Base-by-base conservation (phyloP, 225 moss, liverwort and hornwort species). In the Straminergon stramineum region DNA sequence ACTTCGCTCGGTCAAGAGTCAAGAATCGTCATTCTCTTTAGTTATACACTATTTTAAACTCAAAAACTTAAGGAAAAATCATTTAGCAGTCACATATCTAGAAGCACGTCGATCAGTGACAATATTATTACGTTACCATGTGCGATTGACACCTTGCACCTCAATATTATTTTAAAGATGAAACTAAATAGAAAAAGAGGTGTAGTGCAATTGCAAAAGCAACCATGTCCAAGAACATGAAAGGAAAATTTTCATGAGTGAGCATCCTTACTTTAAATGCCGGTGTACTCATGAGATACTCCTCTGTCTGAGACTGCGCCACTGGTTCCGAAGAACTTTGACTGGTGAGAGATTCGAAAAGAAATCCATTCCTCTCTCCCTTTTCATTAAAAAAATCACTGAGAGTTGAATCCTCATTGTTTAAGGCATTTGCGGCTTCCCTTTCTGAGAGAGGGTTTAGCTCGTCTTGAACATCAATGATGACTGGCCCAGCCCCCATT, bases 401-500 rank as follows among this genome's bases (percentile, higher is more conserved):
- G 61, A 48, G 35, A 73, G 37, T 65, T 83, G 61, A 65, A 51
- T 87, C 79, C 52, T 85, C 87, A 41, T 45, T 48, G n/a, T 6
- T 73, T 60, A 79, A 61, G 39, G 78, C 43, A 24, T 13, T 30
- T 62, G 61, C 79, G 61, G 31, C 39, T 79, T 81, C 56, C 17
- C 51, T 63, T 84, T 55, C 86, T 19, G 77, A 57, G 61, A 67
- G n/a, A 57, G 53, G 28, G 31, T 56, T 82, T 26, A 37, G 51
- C 39, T 53, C 65, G 41, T 88, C 86, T 55, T 87, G 69, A 86
- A 87, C 70, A 75, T 88, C 79, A 68, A 76, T 81, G 58, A 93
- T 83, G 45, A 93, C 81, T n/a, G 97, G 96, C 83, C 93, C 94
- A 41, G 95, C 93, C 78, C 94, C 93, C 95, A 94, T 95, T 37